Evolutionary conservation across 2,329 filamentous ascomycete species (phyloP), one percentile per base, ranked within the genome.

Genomic region (Ceratocystis smalleyi): DNA sequence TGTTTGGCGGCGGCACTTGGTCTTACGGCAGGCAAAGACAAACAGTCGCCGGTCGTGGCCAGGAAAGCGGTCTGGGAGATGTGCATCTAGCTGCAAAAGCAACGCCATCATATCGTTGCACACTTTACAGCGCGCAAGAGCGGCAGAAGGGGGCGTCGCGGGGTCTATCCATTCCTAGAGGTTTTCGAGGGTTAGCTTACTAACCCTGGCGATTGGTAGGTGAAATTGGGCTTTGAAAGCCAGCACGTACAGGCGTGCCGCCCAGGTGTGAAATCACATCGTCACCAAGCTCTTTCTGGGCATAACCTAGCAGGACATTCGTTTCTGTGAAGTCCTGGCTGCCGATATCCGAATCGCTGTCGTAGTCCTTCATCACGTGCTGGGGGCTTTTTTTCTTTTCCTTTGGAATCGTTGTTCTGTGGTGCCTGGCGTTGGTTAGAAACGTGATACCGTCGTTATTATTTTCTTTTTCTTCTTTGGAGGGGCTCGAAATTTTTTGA

Each of bases 191-290:
- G 63, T 67, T 63, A 60, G 27, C 15, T 43, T 17, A 12, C n/a
- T 60, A 65, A 62, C 64, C 64, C 54, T 63, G 32, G 45, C 59
- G 51, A 47, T 59, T 45, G 27, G 24, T 5, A 24, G 30, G 22
- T 40, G 22, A 10, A 19, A 27, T 15, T 40, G 10, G 27, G 19
- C 43, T 27, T 22, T 12, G 61, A 19, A 7, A 35, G 30, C n/a
- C n/a, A n/a, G n/a, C 15, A 77, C 85, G 70, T 85, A 96, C 92
- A 62, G 94, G 90, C 70, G 79, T 81, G 64, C 94, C 94, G 69
- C 94, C 94, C 10, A 99, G 78, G 69, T 92, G 89, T 74, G 89
- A 96, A 71, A 95, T 86, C 12, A 83, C 81, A 73, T 99, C 92
- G 68, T 89, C 86, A 64, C 85, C 87, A 15, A 84, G 77, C 64